Evolutionary conservation across 2,329 filamentous ascomycete genomes (phyloP).

Genomic region (Trichoderma sp.): DNA sequence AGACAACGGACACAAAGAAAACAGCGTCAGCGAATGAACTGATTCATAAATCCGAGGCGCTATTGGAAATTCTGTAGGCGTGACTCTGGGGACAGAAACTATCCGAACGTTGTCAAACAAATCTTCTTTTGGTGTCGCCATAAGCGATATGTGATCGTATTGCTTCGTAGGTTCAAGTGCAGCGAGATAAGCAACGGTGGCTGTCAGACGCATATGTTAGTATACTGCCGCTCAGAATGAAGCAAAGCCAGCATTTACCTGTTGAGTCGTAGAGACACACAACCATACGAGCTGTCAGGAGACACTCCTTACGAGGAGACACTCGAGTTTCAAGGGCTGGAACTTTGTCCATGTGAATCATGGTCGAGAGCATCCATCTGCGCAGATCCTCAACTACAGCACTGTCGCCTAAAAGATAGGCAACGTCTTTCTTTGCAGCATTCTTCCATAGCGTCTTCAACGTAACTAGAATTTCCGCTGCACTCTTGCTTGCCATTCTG

Average conservation of each 20-base stretch:
- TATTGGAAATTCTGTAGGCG: constrained; percentile 41
- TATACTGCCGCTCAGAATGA: neutral
- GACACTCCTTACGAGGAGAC: neutral
- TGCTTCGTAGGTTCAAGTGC: constrained; percentile 44
- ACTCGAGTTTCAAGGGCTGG: constrained; percentile 26
- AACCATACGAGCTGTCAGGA: constrained; percentile 31
- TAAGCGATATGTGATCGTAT: constrained; percentile 50
- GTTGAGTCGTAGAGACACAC: constrained; percentile 55
- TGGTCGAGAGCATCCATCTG: constrained; percentile 60
- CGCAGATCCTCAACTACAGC: constrained; percentile 20
- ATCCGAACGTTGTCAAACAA: constrained; percentile 46
- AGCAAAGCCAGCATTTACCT: constrained; percentile 38
- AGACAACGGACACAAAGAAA: constrained; percentile 56
- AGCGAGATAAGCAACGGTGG: constrained; percentile 53
- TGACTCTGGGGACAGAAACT: constrained; percentile 42
- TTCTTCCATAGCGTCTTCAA: constrained; percentile 25
- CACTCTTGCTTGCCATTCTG: constrained; percentile 14
- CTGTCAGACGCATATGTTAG: constrained; percentile 34
- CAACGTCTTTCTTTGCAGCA: constrained; percentile 1
- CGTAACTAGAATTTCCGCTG: constrained; percentile 24
- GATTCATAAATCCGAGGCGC: constrained; percentile 48
- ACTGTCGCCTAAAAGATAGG: neutral
- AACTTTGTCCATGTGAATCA: constrained; percentile 50
- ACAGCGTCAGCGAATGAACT: constrained; percentile 57
- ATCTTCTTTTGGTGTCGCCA: constrained; percentile 41